Percentiles rank a stretch among this genome's conserved stretches.
Conservation (phyloP, 106 monocot genomes). For the Alisma plantagoaquatica region DNA sequence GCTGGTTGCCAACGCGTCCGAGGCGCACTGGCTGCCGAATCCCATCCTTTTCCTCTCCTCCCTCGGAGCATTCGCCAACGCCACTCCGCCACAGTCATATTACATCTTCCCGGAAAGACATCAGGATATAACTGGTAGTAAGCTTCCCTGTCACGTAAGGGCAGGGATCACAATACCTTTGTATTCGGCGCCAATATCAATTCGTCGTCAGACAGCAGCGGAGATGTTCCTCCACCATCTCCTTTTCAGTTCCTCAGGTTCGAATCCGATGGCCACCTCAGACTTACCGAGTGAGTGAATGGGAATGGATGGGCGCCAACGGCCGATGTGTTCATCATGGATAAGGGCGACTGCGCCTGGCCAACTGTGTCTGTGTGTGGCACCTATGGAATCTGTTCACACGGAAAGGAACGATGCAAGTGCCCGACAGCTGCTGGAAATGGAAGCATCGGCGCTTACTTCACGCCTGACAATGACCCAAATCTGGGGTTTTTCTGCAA, state of each 20-base stretch:
- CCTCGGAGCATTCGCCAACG: background rate
- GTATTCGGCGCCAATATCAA: background rate
- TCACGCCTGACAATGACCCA: background rate
- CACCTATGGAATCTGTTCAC: background rate
- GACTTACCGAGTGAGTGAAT: constrained; percentile 18
- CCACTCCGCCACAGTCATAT: background rate
- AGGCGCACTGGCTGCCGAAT: background rate
- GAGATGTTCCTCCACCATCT: background rate
- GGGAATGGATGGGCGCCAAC: background rate
- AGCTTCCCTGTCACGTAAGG: background rate
- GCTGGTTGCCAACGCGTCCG: background rate
- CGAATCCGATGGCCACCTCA: constrained; percentile 36
- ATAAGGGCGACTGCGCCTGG: background rate
- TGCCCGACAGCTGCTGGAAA: background rate
- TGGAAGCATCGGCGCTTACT: background rate
- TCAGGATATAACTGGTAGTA: background rate
- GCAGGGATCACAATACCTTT: background rate
- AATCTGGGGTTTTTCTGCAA: background rate
- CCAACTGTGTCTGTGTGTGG: background rate
- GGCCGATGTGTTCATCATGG: background rate
- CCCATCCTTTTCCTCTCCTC: background rate
- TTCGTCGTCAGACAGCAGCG: too few relatives aligned
- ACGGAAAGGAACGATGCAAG: background rate
- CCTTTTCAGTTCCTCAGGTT: constrained; percentile 35
- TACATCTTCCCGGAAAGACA: background rate